Evolutionary conservation across 140 eudicot species (phyloP).

Genomic region (Flaveria floridana): DNA sequence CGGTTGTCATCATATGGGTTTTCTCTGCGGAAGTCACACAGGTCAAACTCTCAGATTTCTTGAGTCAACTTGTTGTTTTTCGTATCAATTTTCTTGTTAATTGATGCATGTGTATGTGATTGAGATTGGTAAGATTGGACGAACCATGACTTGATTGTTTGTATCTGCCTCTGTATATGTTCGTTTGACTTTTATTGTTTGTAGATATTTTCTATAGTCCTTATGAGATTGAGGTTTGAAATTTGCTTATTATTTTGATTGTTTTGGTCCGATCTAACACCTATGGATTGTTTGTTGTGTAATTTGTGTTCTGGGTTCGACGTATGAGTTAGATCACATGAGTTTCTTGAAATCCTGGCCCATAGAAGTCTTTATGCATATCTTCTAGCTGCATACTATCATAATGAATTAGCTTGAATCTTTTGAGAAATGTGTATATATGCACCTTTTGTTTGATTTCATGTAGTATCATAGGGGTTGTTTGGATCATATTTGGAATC

Average conservation of each 20-base stretch:
- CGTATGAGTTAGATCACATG: constrained; percentile 27
- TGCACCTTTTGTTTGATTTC: constrained; percentile 20
- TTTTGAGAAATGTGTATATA: background rate
- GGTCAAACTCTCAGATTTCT: constrained; percentile 39
- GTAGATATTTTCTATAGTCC: background rate
- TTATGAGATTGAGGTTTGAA: constrained; percentile 3
- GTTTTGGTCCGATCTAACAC: constrained; percentile 19
- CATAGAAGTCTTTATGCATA: background rate
- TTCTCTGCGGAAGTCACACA: constrained; percentile 98
- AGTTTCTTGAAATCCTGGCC: constrained; percentile 23
- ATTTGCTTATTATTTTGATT: constrained; percentile 12
- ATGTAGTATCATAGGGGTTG: background rate
- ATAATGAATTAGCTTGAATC: background rate
- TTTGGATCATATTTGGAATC: background rate
- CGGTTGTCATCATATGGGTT: constrained; percentile 95
- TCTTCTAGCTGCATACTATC: constrained; percentile 9
- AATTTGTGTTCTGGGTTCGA: constrained; percentile 5
- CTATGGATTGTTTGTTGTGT: background rate
- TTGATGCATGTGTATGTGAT: constrained; percentile 7
- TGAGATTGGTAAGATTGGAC: background rate
- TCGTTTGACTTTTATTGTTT: constrained; percentile 2
- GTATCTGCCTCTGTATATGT: constrained; percentile 8
- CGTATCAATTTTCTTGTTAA: background rate
- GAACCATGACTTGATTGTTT: background rate
- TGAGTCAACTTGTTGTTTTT: background rate